Evolutionary conservation across 345 rosid species (phyloP).

Genomic region (Salix brachista): DNA sequence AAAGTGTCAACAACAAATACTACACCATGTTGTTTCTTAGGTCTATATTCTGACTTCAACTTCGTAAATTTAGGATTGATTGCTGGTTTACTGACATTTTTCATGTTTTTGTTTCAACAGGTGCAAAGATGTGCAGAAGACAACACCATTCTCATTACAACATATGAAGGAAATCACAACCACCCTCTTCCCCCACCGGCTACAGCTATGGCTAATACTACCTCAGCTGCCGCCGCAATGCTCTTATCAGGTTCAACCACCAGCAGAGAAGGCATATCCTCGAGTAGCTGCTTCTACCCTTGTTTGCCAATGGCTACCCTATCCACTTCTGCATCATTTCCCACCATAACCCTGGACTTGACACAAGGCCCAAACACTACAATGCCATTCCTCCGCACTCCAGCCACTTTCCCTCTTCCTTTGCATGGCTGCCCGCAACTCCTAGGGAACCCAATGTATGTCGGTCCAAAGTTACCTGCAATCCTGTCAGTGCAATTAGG

Average conservation of each 20-base stretch:
- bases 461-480: conserved; percentile 20
- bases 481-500: conserved; percentile 31
- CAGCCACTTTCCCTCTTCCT: conserved; percentile 40
- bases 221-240: conserved; percentile 89
- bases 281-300: conserved; percentile 35
- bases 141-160: conserved; percentile 67
- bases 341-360: conserved; percentile 87
- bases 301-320: conserved; percentile 68
- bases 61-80: neutral
- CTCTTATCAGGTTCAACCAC: conserved; percentile 72
- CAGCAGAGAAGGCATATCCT: conserved; percentile 45
- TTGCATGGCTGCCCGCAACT: conserved; percentile 37
- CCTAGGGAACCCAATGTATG: conserved; percentile 34
- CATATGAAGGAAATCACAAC: conserved; percentile 92
- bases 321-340: conserved; percentile 51
- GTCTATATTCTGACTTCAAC: neutral
- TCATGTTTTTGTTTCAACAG: conserved; percentile 24
- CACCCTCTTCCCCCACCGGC: conserved; percentile 96
- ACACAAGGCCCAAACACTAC: conserved; percentile 47
- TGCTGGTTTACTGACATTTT: neutral
- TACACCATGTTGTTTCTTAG: neutral
- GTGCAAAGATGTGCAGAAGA: conserved; percentile 93
- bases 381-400: conserved; percentile 31
- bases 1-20: neutral
- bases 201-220: conserved; percentile 78